A percentile compares a stretch with the other conserved stretches of the same genome.
Evolutionary conservation across 192 early-diverging fungal species (phyloP).

Genomic region (Bifiguratus adelaidae): DNA sequence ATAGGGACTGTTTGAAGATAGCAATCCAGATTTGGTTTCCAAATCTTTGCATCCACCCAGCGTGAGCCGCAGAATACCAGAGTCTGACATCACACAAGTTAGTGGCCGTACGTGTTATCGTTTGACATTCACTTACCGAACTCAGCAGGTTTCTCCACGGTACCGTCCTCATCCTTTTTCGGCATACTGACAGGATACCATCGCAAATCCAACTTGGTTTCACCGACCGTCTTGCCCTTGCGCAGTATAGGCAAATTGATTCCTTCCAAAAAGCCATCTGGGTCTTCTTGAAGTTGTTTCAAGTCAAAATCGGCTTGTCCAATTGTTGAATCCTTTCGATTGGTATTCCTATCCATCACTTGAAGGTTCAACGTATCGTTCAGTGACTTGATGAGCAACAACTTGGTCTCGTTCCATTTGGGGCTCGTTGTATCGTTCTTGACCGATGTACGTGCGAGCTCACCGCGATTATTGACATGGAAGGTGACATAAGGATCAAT

Average conservation of each 20-base stretch:
- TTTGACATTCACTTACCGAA: slow-evolving; percentile 24
- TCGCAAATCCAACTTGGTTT: slow-evolving; percentile 17
- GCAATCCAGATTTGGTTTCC: slow-evolving; percentile 23
- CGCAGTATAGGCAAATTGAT: slow-evolving; percentile 12
- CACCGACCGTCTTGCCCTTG: slow-evolving; percentile 32
- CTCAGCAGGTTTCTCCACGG: slow-evolving; percentile 24
- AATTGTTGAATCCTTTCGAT: slow-evolving; percentile 11
- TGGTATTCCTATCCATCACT: slow-evolving; percentile 6
- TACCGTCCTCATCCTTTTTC: slow-evolving; percentile 29
- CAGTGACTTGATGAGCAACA: slow-evolving; percentile 13
- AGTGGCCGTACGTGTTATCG: slow-evolving; percentile 7
- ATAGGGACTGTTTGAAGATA: slow-evolving; percentile 27
- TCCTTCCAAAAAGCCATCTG: too few relatives aligned
- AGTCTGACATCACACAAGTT: slow-evolving; percentile 24
- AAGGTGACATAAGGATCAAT: slow-evolving; percentile 16
- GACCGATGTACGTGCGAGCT: slow-evolving; percentile 11
- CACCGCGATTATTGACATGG: slow-evolving; percentile 13
- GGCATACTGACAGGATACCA: slow-evolving; percentile 25
- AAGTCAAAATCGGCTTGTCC: slow-evolving; percentile 32
- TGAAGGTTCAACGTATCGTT: slow-evolving; percentile 10
- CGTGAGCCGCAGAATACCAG: slow-evolving; percentile 59
- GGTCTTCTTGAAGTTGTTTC: slow-evolving; percentile 30
- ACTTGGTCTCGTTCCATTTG: slow-evolving; percentile 18
- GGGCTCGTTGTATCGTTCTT: slow-evolving; percentile 5
- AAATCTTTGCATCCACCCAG: slow-evolving; percentile 61